Evolutionary conservation across 2,329 filamentous ascomycete genomes (phyloP), one percentile per base, ranked within the genome.

Genomic region (Didymella arachidicola): DNA sequence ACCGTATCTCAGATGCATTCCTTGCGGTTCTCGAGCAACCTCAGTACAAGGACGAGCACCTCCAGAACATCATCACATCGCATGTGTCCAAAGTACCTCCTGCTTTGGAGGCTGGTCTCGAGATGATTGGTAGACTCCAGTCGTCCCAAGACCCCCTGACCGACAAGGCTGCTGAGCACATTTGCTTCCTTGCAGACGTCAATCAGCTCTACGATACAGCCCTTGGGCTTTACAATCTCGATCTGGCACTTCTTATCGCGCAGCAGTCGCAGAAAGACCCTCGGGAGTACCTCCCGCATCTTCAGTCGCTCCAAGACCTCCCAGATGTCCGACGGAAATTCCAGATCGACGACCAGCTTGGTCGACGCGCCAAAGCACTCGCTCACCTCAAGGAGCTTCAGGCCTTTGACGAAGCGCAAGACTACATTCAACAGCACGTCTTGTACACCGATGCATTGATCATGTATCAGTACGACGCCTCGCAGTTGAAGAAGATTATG

Each of bases 261-360:
- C 95, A 99, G 72, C 93, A 97, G 73, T 95, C 93, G 0, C 95
- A 99, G 77, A 92, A 94, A 74, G 95, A 99, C 69, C 95, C 95
- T 1, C 84, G 93, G 66, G 95, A 99, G 76, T 99, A 99, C 68
- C 85, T 98, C 7, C 95, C 95, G 4, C 98, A 98, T 72, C 87
- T 99, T 49, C 93, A 97, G 72, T 88, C 88, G 34, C 84, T 99
- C 2, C 92, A 97, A 73, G 84, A 88, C 60, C 84, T 96, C 66
- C 79, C 89, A 0, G 83, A 86, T 11, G 77, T 90, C 11, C 87
- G 92, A 19, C 87, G 92, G 42, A 85, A 88, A 51, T 97, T 93
- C 67, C 87, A 87, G 41, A 96, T 99, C 51, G 95, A 99, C 72
- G 90, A 98, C 70, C 88, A 97, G 72, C 86, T 99, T 4, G 86